Conservation (phyloP, 2,329 filamentous ascomycete species). For the Ophiosphaerella korrae region DNA sequence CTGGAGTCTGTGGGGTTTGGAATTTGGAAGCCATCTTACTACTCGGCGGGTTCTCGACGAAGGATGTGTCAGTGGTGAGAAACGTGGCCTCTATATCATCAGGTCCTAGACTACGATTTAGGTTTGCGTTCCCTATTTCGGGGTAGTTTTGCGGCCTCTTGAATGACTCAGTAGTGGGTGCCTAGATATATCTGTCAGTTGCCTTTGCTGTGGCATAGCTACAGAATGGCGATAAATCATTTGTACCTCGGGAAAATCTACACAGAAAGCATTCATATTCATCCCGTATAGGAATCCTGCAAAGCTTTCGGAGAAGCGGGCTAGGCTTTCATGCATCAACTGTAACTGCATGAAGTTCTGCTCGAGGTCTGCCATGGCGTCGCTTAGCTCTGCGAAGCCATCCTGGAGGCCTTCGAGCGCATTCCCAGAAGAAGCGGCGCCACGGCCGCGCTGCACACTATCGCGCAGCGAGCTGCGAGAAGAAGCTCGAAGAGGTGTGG, state of each 20-base stretch:
- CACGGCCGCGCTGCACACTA: slow-evolving; percentile 38
- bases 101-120: slow-evolving; percentile 29
- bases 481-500: slow-evolving; percentile 87
- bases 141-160: slow-evolving; percentile 48
- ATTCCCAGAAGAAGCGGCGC: slow-evolving; percentile 60
- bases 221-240: neutral
- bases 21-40: slow-evolving; percentile 54
- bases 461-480: slow-evolving; percentile 86
- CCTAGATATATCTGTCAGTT: slow-evolving; percentile 54
- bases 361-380: slow-evolving; percentile 93
- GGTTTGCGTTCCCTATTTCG: slow-evolving; percentile 23
- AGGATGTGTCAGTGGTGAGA: slow-evolving; percentile 90
- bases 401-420: slow-evolving; percentile 86
- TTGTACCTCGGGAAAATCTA: slow-evolving; percentile 89
- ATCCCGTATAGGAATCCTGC: slow-evolving; percentile 92
- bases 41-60: slow-evolving; percentile 80
- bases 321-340: slow-evolving; percentile 92
- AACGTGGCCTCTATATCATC: slow-evolving; percentile 78
- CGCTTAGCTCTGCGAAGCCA: slow-evolving; percentile 88
- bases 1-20: slow-evolving; percentile 43
- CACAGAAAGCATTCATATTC: slow-evolving; percentile 99
- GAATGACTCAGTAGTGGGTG: slow-evolving; percentile 84
- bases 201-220: neutral
- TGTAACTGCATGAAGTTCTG: slow-evolving; percentile 98
- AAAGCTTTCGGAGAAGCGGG: slow-evolving; percentile 94